Conservation (phyloP, 2,329 filamentous ascomycete species). For the Fusarium mangiferae region DNA sequence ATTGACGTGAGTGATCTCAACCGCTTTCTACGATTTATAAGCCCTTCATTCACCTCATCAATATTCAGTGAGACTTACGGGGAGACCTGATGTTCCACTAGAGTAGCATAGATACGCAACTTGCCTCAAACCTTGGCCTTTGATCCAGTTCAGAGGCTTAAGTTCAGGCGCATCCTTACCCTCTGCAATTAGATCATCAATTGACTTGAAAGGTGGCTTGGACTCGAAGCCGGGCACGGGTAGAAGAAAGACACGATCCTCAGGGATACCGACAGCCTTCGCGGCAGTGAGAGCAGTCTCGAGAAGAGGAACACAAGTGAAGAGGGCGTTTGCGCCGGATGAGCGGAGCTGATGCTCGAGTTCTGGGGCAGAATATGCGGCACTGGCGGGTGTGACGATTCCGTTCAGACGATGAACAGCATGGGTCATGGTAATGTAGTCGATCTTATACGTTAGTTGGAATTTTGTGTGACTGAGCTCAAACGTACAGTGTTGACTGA, state of each 20-base stretch:
- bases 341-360: constrained; percentile 77
- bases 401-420: constrained; percentile 80
- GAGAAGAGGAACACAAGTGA: constrained; percentile 76
- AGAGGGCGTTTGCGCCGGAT: constrained; percentile 74
- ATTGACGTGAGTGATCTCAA: constrained; percentile 83
- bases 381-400: constrained; percentile 78
- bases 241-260: constrained; percentile 74
- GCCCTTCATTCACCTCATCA: not conserved
- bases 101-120: constrained; percentile 84
- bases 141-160: constrained; percentile 67
- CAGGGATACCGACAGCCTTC: constrained; percentile 69
- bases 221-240: constrained; percentile 70
- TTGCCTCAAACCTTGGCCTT: constrained; percentile 73
- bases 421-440: constrained; percentile 78
- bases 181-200: constrained; percentile 72
- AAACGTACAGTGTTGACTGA: constrained; percentile 78
- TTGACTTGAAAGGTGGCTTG: constrained; percentile 67
- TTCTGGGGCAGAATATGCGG: constrained; percentile 76
- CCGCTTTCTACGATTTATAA: constrained; percentile 71
- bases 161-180: constrained; percentile 66
- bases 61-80: constrained; percentile 57
- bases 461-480: not conserved
- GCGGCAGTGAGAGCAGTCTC: constrained; percentile 72
- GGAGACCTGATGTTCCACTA: constrained; percentile 81
- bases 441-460: constrained; percentile 63